Conservation (phyloP, 2,329 filamentous ascomycete genomes). For the Pseudogymnoascus sp. region DNA sequence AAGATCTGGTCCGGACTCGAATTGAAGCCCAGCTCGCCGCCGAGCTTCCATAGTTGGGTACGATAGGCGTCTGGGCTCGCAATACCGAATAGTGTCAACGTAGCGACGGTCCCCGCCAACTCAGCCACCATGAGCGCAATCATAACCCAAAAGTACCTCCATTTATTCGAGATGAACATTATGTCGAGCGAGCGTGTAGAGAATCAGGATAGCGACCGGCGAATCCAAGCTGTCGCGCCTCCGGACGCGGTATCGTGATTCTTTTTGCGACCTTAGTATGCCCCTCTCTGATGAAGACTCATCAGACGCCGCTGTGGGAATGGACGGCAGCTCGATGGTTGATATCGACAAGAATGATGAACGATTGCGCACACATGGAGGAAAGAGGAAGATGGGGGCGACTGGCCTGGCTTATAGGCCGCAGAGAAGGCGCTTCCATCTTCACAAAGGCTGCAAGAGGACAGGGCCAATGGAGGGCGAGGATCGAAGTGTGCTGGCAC, state of each 20-base stretch:
- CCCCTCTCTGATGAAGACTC: slow-evolving; percentile 3
- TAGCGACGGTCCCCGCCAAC: slow-evolving; percentile 54
- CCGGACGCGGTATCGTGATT: neutral
- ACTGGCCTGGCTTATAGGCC: slow-evolving; percentile 1
- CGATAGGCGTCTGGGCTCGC: slow-evolving; percentile 66
- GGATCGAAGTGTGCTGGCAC: slow-evolving; percentile 3
- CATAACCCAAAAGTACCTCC: slow-evolving; percentile 40
- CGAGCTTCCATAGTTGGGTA: slow-evolving; percentile 64
- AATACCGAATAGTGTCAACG: slow-evolving; percentile 64
- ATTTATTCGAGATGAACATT: slow-evolving; percentile 34
- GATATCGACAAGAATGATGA: neutral
- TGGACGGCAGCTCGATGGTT: neutral
- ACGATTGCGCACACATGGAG: neutral
- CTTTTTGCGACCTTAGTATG: slow-evolving; percentile 6
- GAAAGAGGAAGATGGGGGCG: neutral
- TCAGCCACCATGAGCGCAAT: slow-evolving; percentile 55
- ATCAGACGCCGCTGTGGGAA: slow-evolving; percentile 6
- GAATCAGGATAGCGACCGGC: slow-evolving; percentile 3
- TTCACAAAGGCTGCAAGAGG: neutral
- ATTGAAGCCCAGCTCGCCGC: slow-evolving; percentile 63
- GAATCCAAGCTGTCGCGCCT: neutral
- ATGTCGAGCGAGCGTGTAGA: neutral
- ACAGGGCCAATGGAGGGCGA: neutral
- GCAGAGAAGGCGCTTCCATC: neutral
- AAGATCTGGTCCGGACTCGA: slow-evolving; percentile 61